Evolutionary conservation across 2,329 filamentous ascomycete genomes (phyloP).

Genomic region (Xylariaceae sp.): DNA sequence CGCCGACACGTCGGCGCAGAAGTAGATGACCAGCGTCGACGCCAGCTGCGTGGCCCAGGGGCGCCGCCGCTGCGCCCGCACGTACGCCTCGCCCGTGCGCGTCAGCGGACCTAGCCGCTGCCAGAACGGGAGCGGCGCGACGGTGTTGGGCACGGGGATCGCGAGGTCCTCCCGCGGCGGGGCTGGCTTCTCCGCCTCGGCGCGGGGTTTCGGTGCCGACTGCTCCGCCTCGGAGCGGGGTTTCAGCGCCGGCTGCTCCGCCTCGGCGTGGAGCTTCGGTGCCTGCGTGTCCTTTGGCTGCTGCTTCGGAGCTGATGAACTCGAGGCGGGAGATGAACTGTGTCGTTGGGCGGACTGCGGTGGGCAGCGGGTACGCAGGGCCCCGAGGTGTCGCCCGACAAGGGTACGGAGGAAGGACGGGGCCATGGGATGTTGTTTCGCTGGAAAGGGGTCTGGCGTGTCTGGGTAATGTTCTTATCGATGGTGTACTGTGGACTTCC

Average conservation of each 20-base stretch:
- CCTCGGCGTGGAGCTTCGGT: no score
- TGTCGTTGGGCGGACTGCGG: conserved; percentile 12
- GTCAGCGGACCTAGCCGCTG: conserved; percentile 51
- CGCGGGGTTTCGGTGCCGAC: not conserved
- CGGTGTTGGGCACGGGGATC: conserved; percentile 35
- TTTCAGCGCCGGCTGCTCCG: conserved; percentile 3
- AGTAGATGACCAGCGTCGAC: conserved; percentile 70
- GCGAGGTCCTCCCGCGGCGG: conserved; percentile 21
- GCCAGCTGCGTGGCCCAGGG: conserved; percentile 76
- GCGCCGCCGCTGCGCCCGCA: conserved; percentile 58
- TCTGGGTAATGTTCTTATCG: not conserved
- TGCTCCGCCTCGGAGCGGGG: not conserved
- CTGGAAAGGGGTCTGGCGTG: not conserved
- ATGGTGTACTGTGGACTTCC: not conserved
- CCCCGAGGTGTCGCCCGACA: conserved; percentile 13
- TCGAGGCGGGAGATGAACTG: conserved; percentile 11
- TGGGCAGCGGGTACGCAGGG: conserved; percentile 7
- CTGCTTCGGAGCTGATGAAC: no score
- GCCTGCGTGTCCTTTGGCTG: no score
- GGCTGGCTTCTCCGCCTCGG: conserved; percentile 2
- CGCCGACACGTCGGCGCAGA: conserved; percentile 69
- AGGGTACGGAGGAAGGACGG: conserved; percentile 10
- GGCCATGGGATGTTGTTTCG: conserved; percentile 4
- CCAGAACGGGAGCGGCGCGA: conserved; percentile 40
- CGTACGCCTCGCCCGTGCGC: conserved; percentile 51